Evolutionary conservation across 179 eudicot species (phyloP), one percentile per base, ranked within the genome.

Genomic region (Drosera spatulata): DNA sequence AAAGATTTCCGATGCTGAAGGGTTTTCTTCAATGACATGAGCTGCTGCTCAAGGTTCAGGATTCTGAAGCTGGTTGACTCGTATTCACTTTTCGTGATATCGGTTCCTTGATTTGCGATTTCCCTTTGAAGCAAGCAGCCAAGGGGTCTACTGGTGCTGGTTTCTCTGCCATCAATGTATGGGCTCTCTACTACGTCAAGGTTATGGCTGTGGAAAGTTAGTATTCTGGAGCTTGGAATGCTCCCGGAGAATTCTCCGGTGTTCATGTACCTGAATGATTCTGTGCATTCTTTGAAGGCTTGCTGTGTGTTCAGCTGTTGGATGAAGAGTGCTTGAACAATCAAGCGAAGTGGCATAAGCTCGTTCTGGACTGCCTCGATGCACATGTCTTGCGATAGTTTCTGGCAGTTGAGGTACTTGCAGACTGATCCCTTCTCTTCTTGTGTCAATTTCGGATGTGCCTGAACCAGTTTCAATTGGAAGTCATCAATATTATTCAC

Each of bases 341-440:
- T 75, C 51, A 88, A 62, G n/a, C 96, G 71, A 42, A 88, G 79
- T 9, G 96, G 98, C 95, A 91, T 88, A 53, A 77, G 66, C 76
- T 91, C 95, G 39, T 91, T 88, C 64, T 84, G 98, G 9, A 87
- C 98, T 48, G 96, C 98, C 67, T 88, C 95, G 4, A 82, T 63
- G 74, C 98, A 91, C 14, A 78, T 76, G 54, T 88, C 87, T 66
- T 86, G 91, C 5, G 96, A 88, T 41, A 91, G 71, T 62, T 82
- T 91, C 55, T 84, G 96, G 74, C 96, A 80, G 65, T 71, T 83
- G 46, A 91, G 78, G 72, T 85, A 72, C 61, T 84, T 86, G 82
- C 98, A 88, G 1, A 88, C 77, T 10, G 58, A 52, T 37, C 62
- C 75, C 74, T 85, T 88, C 49, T 85, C 91, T 2, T 87, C 96